Base-by-base conservation (phyloP, 495 filamentous ascomycete genomes). In the Talaromyces adpressus region DNA sequence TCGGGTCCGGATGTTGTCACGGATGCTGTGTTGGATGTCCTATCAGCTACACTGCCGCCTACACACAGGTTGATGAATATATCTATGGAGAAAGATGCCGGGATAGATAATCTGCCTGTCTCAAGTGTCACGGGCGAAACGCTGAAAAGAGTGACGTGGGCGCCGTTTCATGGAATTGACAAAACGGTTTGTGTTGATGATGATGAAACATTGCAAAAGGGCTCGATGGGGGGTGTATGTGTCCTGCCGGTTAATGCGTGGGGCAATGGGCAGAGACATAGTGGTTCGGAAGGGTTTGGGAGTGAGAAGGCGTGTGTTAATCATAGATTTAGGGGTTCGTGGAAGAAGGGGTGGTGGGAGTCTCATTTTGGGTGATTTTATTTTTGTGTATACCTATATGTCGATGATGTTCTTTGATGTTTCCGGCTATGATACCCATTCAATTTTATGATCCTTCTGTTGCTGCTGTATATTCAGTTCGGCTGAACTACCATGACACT, bases 191-290 rank as follows among this genome's bases (percentile, higher is more conserved):
- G 76, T 63, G 67, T 78, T 1, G 70, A 77, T 9, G 69, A 62
- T 0, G 57, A 57, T 0, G 73, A 75, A 23, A 66, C 70, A 0
- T 61, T 27, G 34, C 14, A 60, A 12, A 73, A 64, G 16, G 67
- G 68, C 7, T 45, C 65, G 0, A 70, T 76, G 61, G 73, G 75
- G 11, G 77, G 76, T 2, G 16, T 81, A 0, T 75, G 74, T 27
- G 75, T 79, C 2, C 62, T 81, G 5, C 77, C 78, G 11, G 58
- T 79, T 11, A 78, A 73, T 68, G 74, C 71, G 1, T 81, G 78
- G 77, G 77, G 71, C 0, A 79, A 76, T 68, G 77, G 78, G 20
- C 77, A 79, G 63, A 65, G 75, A 53, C 75, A 81, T 57, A 78
- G 75, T 62, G 70, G 71, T 0, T 64, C 77, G 0, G 75, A 76